phyloP scores from a whole-genome alignment of 139 green algal species.

The Haematococcus lacustris region DNA sequence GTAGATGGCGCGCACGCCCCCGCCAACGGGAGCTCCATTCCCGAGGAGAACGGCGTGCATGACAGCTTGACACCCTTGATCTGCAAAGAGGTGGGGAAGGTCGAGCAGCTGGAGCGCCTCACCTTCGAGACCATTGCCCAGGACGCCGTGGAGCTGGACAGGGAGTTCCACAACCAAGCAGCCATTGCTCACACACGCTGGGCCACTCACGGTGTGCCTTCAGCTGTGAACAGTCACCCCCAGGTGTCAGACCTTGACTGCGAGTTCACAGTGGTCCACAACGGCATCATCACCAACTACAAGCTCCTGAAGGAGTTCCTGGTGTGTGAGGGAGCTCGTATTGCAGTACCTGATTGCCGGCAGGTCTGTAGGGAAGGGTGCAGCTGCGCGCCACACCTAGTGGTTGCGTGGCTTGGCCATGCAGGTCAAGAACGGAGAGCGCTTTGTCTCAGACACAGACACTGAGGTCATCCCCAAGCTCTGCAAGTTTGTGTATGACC shows the following conservation, averaged over 20 bases:
- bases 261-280: slow-evolving; percentile 97
- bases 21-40: slow-evolving; percentile 9
- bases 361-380: too few species aligned
- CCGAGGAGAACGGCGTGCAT: slow-evolving; percentile 28
- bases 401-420: too few species aligned
- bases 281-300: slow-evolving; percentile 99
- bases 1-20: too few species aligned
- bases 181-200: slow-evolving; percentile 97
- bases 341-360: too few species aligned
- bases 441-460: slow-evolving; percentile 94
- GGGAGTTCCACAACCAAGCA: slow-evolving; percentile 52
- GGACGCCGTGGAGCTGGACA: slow-evolving; percentile 36
- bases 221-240: slow-evolving; percentile 84
- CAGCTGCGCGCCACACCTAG: too few species aligned
- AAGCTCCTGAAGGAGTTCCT: slow-evolving; percentile 82
- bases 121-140: slow-evolving; percentile 28
- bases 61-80: slow-evolving; percentile 19
- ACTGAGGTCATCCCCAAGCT: slow-evolving; percentile 99
- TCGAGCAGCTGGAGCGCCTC: slow-evolving; percentile 69
- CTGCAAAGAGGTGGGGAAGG: slow-evolving; percentile 75
- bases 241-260: slow-evolving; percentile 60
- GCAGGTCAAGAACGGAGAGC: slow-evolving; percentile 77
- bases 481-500: slow-evolving; percentile 84
- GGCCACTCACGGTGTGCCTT: slow-evolving; percentile 78
- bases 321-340: too few species aligned